phyloP scores from a whole-genome alignment of 2,329 filamentous ascomycete genomes.

The Coccinonectria pachysandricola region DNA sequence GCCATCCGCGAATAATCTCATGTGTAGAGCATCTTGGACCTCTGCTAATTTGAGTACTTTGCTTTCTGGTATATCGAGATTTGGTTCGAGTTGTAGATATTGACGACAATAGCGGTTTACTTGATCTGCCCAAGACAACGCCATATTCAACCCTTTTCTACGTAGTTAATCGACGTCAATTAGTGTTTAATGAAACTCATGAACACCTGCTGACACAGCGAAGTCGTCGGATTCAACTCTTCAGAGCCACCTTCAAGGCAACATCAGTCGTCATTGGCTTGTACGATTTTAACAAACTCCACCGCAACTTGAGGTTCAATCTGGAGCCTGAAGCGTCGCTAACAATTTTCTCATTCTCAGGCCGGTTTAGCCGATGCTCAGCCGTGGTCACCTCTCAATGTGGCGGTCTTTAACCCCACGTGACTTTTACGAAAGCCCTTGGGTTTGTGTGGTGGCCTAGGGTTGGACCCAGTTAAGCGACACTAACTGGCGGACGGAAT shows the following conservation, averaged over 20 bases:
- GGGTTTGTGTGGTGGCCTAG: constrained; percentile 20
- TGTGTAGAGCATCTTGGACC: constrained; percentile 58
- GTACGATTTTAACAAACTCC: too few relatives aligned
- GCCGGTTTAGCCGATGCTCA: constrained; percentile 5
- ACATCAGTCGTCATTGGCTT: too few relatives aligned
- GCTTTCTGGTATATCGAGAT: constrained; percentile 53
- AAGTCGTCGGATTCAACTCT: too few relatives aligned
- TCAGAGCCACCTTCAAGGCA: too few relatives aligned
- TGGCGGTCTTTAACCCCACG: too few relatives aligned
- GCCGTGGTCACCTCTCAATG: too few relatives aligned
- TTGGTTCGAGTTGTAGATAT: constrained; percentile 64
- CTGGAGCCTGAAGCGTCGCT: too few relatives aligned
- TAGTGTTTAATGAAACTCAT: too few relatives aligned
- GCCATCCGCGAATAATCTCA: constrained; percentile 53
- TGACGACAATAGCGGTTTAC: constrained; percentile 55
- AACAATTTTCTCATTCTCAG: constrained; percentile 4
- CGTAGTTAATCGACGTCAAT: too few relatives aligned
- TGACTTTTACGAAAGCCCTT: constrained; percentile 7
- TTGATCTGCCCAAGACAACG: constrained; percentile 9
- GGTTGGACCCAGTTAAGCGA: constrained; percentile 37
- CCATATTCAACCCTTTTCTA: too few relatives aligned
- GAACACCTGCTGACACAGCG: too few relatives aligned
- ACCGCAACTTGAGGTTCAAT: too few relatives aligned
- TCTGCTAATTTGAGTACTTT: constrained; percentile 45
- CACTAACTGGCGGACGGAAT: constrained; percentile 26